Base-by-base conservation (phyloP, 1,139 yeast species). In the Scheffersomyces lignicola region DNA sequence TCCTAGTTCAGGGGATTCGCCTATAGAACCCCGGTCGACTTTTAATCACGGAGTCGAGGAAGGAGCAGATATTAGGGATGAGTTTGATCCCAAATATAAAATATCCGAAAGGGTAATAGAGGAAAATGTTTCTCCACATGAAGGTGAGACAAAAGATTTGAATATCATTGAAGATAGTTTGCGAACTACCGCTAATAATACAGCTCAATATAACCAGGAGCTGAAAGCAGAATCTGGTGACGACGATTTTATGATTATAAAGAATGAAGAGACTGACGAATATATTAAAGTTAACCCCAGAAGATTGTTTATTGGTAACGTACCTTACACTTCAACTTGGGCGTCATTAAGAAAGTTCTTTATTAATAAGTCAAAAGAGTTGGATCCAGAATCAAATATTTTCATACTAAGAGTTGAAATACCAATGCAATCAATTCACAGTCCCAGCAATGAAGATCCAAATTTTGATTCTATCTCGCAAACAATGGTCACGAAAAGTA, bases 111-210 rank as follows among this genome's bases (percentile, higher is more conserved):
- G 14, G 7, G 10, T 8, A 3, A 27, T 29, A 4, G 44, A 33
- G 7, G 43, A 33, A 10, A 37, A 25, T 5, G 36, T 20, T 8
- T 41, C 38, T 23, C 40, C 32, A n/a, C 38, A 25, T 4, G 42
- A 26, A 18, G 49, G 49, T 41, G 41, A 32, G 5, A 37, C 34
- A 11, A 42, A 68, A 62, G 52, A 73, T 66, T n/a, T n/a, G n/a
- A 88, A 90, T 53, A 67, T 82, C 44, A 83, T 90, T 52, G 97
- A 92, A 58, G 78, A 87, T 52, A 76, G 90, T 1, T 83, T 85
- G 3, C 74, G 97, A 49, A 15, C 10, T 24, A 10, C 9, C 23
- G 10, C 23, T 10, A 10, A 20, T 9, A 10, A 20, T 20, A 20
- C 23, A 9, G 10, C 10, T 20, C 23, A 20, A 20, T 9, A 20